These are phyloP conservation scores for Gastrodia elata DNA, from an alignment of 106 monocot genomes.

Conservation along the genomic window DNA sequence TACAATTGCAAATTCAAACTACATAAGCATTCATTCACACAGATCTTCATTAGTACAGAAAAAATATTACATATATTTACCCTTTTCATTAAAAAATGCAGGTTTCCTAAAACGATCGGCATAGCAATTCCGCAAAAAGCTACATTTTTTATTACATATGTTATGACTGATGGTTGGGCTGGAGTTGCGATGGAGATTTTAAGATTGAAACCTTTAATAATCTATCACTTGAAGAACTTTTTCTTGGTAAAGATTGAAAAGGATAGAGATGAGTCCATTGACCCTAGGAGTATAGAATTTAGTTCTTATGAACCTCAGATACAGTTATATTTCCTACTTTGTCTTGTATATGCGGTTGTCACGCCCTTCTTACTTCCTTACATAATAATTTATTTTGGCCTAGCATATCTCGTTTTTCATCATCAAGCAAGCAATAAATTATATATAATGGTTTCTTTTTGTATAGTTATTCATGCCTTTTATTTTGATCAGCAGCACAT, in stretches of 20 bases:
- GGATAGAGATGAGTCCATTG: conserved; percentile 72
- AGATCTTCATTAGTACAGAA: background rate
- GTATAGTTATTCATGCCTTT: background rate
- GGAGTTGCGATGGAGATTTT: conserved; percentile 67
- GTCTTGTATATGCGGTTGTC: conserved; percentile 68
- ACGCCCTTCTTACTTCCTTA: conserved; percentile 75
- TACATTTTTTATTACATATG: conserved; percentile 74
- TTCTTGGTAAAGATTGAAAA: conserved; percentile 79
- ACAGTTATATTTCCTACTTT: conserved; percentile 75
- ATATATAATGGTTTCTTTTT: background rate
- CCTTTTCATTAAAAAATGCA: conserved; percentile 16
- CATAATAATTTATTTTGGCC: conserved; percentile 52
- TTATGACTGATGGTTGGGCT: conserved; percentile 89
- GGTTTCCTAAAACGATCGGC: conserved; percentile 65
- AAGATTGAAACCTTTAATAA: conserved; percentile 53
- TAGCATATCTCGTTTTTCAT: conserved; percentile 60
- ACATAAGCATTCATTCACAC: no score
- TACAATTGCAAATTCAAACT: no score
- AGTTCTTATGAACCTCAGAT: conserved; percentile 48
- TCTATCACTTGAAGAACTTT: conserved; percentile 62
- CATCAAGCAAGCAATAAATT: conserved; percentile 47
- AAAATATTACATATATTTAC: background rate
- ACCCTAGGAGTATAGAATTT: conserved; percentile 66
- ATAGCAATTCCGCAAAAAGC: conserved; percentile 70
- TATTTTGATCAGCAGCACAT: background rate